Conservation (phyloP, 2,329 filamentous ascomycete species). For the Falciphora oryzae region DNA sequence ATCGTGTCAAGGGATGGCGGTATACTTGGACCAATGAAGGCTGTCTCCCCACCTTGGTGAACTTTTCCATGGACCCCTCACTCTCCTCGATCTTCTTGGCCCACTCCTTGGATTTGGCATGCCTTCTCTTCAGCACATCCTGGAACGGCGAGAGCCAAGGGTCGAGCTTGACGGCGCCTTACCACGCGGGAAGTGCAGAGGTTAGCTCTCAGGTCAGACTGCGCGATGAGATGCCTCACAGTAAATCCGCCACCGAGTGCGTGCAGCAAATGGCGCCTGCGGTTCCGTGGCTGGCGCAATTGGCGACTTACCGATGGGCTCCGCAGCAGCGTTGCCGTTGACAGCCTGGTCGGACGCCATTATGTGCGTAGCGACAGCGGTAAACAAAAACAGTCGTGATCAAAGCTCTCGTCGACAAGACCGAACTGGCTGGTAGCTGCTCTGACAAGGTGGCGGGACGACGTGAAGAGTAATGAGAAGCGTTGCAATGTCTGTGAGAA, state of each 20-base stretch:
- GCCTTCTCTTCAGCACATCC: slow-evolving; percentile 70
- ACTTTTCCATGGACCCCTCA: slow-evolving; percentile 88
- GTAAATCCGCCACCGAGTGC: too few relatives aligned
- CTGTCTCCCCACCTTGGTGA: slow-evolving; percentile 62
- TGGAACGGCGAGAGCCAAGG: slow-evolving; percentile 85
- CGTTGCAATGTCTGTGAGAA: background rate
- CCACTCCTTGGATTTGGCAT: slow-evolving; percentile 76
- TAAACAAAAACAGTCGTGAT: background rate
- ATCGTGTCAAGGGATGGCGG: background rate
- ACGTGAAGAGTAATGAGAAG: background rate
- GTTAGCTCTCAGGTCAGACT: background rate
- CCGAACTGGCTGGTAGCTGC: background rate
- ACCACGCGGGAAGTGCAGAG: slow-evolving; percentile 9
- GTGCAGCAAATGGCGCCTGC: background rate
- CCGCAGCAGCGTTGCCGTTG: slow-evolving; percentile 46
- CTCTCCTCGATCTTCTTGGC: slow-evolving; percentile 74
- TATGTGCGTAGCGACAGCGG: background rate
- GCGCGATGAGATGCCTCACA: background rate
- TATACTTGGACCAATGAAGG: background rate
- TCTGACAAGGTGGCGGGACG: background rate
- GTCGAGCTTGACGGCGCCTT: slow-evolving; percentile 82
- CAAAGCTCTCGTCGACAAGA: background rate
- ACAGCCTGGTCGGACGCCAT: slow-evolving; percentile 14
- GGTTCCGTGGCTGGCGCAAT: slow-evolving; percentile 20
- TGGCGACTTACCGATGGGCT: slow-evolving; percentile 60